Evolutionary conservation across 73 alveolate species (phyloP), one percentile per base, ranked within the genome.

Genomic region (Halteria grandinella): DNA sequence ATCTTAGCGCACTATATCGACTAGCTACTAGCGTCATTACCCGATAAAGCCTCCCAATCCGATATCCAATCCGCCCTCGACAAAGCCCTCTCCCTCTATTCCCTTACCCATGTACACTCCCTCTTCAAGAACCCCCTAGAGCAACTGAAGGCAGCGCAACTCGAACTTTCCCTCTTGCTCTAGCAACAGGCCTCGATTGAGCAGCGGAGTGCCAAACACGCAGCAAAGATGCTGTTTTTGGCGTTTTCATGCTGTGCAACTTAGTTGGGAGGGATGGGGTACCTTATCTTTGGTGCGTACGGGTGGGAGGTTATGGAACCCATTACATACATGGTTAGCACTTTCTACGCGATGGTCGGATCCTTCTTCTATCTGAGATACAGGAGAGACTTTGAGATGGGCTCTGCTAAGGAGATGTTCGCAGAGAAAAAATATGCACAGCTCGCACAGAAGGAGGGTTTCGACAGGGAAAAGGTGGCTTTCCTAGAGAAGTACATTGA

Each of bases 251-350:
- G 40, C 71, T 50, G 69, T 44, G 34, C 29, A 1, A 79, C 60
- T 15, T 59, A 75, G 31, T n/a, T 60, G 24, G 57, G 36, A 31
- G 87, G 87, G 14, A 57, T 55, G 62, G 74, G 70, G 0, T 39
- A 25, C 20, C 34, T 82, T 0, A 82, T 82, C 52, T 82, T 47
- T 59, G 58, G 48, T 0, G 0, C 40, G 1, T 72, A 17, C 41
- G 37, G 71, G 15, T 82, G 91, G 91, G 86, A 82, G 36, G 83
- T 25, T n/a, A 73, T 82, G 83, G 91, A 82, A 40, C 91, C 91
- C 1, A 47, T 57, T n/a, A 82, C 91, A 14, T 82, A 82, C 36
- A 34, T 82, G 55, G 57, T 58, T 44, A 53, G n/a, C n/a, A n/a
- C n/a, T n/a, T n/a, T n/a, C n/a, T 80, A 80, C 32, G 85, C 84